A percentile compares a stretch with the other conserved stretches of the same genome.
These are phyloP conservation scores for Farysia itapuensis DNA, from an alignment of 1,284 basidiomycete genomes.

Conservation along the genomic window DNA sequence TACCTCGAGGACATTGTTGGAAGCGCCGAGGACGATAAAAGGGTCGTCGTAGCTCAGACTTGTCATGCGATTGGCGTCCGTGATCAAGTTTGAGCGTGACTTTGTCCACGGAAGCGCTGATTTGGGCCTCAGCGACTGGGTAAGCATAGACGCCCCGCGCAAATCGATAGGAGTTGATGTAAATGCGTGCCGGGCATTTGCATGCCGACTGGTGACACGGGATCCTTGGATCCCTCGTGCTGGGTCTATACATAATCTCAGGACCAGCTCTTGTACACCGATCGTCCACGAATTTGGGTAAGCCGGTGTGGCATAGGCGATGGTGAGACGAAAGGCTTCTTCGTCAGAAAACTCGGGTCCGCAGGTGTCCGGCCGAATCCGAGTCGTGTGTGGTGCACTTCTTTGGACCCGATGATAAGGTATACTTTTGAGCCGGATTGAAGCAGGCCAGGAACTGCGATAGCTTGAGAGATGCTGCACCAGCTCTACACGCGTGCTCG, in stretches of 20 bases:
- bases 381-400: no score
- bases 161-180: conserved; percentile 19
- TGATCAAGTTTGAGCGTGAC: neutral
- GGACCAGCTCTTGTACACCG: conserved; percentile 48
- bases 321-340: conserved; percentile 33
- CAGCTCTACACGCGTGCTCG: neutral
- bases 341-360: neutral
- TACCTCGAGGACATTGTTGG: conserved; percentile 54
- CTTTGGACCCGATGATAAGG: conserved; percentile 32
- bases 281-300: conserved; percentile 53
- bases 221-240: neutral
- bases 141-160: conserved; percentile 17
- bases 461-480: conserved; percentile 25
- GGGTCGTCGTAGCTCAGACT: conserved; percentile 50
- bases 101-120: conserved; percentile 1
- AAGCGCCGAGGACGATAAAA: conserved; percentile 48
- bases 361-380: neutral
- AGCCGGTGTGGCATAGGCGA: conserved; percentile 54
- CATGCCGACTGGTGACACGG: conserved; percentile 29
- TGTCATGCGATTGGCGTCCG: conserved; percentile 6
- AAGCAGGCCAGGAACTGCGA: conserved; percentile 35
- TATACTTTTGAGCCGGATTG: conserved; percentile 30
- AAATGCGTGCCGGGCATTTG: conserved; percentile 14
- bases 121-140: neutral
- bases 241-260: conserved; percentile 13